Evolutionary conservation across 306 rosid species (phyloP).

Genomic region (Pterocarpus santalinus): DNA sequence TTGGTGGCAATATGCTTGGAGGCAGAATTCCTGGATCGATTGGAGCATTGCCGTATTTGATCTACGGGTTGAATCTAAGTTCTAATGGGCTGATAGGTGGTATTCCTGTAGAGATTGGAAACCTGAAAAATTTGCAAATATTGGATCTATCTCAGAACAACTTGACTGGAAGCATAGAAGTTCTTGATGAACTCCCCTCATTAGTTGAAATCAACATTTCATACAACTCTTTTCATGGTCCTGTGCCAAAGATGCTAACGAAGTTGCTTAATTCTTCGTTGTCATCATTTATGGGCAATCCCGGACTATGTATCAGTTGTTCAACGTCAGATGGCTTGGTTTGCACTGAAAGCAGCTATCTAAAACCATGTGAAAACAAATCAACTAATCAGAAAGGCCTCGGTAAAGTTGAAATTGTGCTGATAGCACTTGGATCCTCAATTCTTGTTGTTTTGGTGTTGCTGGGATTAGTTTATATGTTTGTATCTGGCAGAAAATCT

Average conservation of each 20-base stretch:
- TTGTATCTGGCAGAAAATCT: conserved; percentile 44
- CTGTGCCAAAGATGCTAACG: conserved; percentile 65
- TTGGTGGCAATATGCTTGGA: conserved; percentile 80
- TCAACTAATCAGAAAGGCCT: conserved; percentile 52
- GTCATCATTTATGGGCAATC: conserved; percentile 68
- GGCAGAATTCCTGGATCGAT: conserved; percentile 75
- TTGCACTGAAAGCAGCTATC: conserved; percentile 50
- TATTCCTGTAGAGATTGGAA: conserved; percentile 67
- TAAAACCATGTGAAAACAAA: conserved; percentile 59
- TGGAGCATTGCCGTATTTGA: conserved; percentile 66
- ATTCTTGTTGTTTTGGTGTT: conserved; percentile 50
- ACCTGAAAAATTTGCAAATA: conserved; percentile 45
- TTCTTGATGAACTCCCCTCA: conserved; percentile 59
- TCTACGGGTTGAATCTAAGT: conserved; percentile 75
- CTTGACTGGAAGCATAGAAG: conserved; percentile 68
- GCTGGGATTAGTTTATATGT: conserved; percentile 53
- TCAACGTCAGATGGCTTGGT: conserved; percentile 45
- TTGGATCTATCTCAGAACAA: conserved; percentile 82
- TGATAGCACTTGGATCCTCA: conserved; percentile 70
- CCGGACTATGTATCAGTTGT: conserved; percentile 66
- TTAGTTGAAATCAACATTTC: conserved; percentile 67
- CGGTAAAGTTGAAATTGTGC: conserved; percentile 51
- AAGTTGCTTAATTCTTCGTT: conserved; percentile 54
- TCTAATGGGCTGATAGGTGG: conserved; percentile 71
- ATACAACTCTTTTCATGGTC: conserved; percentile 70